Evolutionary conservation across 1,284 basidiomycete genomes (phyloP).

Genomic region (Cryptococcus sp.): DNA sequence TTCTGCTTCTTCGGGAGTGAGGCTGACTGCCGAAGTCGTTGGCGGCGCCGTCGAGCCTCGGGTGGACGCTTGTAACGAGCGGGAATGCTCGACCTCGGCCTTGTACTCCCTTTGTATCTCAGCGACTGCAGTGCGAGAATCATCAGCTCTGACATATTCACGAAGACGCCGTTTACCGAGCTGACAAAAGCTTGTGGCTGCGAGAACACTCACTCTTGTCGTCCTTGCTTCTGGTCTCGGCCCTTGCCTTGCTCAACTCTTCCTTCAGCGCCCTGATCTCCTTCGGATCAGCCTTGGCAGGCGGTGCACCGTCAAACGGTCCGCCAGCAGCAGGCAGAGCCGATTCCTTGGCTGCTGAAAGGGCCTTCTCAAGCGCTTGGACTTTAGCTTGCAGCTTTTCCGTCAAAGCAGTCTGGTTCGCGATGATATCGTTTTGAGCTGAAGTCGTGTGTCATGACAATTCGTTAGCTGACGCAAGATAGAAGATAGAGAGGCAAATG

Average conservation of each 20-base stretch:
- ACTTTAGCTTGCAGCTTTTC: constrained; percentile 41
- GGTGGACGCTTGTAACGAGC: constrained; percentile 30
- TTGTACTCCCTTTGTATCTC: constrained; percentile 43
- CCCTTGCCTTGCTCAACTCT: constrained; percentile 34
- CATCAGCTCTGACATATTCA: background rate
- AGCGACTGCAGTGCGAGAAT: constrained; percentile 22
- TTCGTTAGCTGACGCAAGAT: too few species aligned
- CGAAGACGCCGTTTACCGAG: background rate
- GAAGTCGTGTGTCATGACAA: background rate
- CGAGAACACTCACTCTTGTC: constrained; percentile 36
- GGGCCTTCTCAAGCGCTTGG: constrained; percentile 34
- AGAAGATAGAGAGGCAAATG: background rate
- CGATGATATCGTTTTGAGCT: constrained; percentile 51
- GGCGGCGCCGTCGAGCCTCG: constrained; percentile 10
- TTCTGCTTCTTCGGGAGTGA: constrained; percentile 32
- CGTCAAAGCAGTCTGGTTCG: constrained; percentile 37
- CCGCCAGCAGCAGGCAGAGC: constrained; percentile 20
- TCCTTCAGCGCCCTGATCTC: constrained; percentile 41
- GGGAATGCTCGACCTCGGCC: constrained; percentile 44
- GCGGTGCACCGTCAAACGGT: constrained; percentile 8
- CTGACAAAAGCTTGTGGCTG: background rate
- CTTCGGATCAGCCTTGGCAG: constrained; percentile 31
- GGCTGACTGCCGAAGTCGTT: constrained; percentile 11
- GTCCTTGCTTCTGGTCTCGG: constrained; percentile 34
- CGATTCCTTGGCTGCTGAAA: constrained; percentile 20